These are phyloP conservation scores for Byssochlamys sp. DNA, from an alignment of 2,329 filamentous ascomycete genomes.

Conservation along the genomic window DNA sequence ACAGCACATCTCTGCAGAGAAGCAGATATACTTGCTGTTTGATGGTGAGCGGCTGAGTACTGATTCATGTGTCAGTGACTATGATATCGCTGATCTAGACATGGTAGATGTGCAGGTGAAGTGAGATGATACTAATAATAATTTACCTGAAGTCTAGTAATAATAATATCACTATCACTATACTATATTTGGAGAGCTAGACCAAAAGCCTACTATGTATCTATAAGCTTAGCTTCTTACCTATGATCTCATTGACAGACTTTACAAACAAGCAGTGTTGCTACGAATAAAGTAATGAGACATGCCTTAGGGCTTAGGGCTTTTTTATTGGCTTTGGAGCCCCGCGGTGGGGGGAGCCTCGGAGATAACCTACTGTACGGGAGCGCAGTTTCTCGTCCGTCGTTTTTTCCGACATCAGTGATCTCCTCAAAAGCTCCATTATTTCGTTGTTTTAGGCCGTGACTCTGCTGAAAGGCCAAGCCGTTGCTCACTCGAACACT, in stretches of 20 bases:
- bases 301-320: not conserved
- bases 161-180: not conserved
- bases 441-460: not conserved
- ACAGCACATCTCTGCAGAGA: slow-evolving; percentile 43
- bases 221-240: not conserved
- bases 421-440: not conserved
- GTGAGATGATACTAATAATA: slow-evolving; percentile 18
- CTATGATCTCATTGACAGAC: not conserved
- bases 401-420: not conserved
- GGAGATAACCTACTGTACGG: not conserved
- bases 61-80: slow-evolving; percentile 51
- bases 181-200: not conserved
- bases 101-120: slow-evolving; percentile 63
- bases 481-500: too few species aligned
- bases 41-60: slow-evolving; percentile 65
- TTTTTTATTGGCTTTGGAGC: not conserved
- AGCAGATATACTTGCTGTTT: slow-evolving; percentile 55
- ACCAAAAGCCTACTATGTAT: too few species aligned
- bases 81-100: slow-evolving; percentile 67
- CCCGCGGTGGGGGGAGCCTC: not conserved
- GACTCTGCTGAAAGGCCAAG: not conserved
- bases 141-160: not conserved
- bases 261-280: not conserved
- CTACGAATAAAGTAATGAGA: too few species aligned
- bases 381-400: not conserved